Conservation (phyloP, 2,329 filamentous ascomycete species). For the Cyclaneusma minus region DNA sequence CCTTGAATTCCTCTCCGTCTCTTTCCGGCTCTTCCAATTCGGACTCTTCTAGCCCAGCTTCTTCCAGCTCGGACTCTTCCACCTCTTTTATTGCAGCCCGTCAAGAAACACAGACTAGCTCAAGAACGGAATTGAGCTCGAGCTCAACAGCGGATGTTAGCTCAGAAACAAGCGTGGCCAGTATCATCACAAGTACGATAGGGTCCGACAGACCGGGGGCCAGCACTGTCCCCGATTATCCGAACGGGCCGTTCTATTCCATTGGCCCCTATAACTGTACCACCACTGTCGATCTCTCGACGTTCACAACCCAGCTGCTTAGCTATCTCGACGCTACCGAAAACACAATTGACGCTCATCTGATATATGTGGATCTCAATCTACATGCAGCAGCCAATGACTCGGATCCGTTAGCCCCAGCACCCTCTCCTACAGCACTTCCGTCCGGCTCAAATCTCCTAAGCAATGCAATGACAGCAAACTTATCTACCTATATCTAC, state of each 20-base stretch:
- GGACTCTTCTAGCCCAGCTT: too few relatives aligned
- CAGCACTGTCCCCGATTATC: too few relatives aligned
- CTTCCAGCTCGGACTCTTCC: constrained; percentile 9
- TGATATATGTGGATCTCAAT: constrained; percentile 39
- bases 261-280: constrained; percentile 41
- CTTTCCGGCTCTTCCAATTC: too few relatives aligned
- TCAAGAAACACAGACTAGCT: too few relatives aligned
- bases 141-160: too few relatives aligned
- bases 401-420: constrained; percentile 24
- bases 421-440: constrained; percentile 24
- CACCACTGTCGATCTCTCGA: constrained; percentile 29
- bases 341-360: constrained; percentile 35
- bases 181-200: too few relatives aligned
- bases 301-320: constrained; percentile 32
- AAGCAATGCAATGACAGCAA: constrained; percentile 28
- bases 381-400: constrained; percentile 36
- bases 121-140: too few relatives aligned
- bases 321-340: constrained; percentile 36
- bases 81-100: too few relatives aligned
- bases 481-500: constrained; percentile 35
- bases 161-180: too few relatives aligned
- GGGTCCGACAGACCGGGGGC: too few relatives aligned
- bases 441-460: constrained; percentile 28
- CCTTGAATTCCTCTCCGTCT: too few relatives aligned
- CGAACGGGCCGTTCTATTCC: constrained; percentile 22